Base-by-base conservation (phyloP, 441 rosid genomes). In the Daphne laureola region DNA sequence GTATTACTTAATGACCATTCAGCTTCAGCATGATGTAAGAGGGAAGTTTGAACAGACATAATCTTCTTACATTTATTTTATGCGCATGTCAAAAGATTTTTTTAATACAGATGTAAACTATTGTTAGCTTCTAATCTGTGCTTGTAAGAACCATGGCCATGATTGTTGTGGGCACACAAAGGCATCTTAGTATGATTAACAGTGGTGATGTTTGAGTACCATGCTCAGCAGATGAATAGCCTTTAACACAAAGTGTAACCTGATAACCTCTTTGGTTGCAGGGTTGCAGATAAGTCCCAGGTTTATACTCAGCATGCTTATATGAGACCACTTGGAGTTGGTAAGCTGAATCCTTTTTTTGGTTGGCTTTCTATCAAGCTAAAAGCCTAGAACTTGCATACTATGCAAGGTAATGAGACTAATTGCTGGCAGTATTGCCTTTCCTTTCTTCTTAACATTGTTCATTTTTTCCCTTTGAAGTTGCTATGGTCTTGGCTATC, bases 311-410 rank as follows among this genome's bases (percentile, higher is more conserved):
- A 93, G 53, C 97, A 93, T 83, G 99, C 97, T 54, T 93, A 93
- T 68, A 87, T 90, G 99, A 83, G 99, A 74, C 99, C 99, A 15
- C 97, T 90, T 63, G 96, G 99, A 67, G 95, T 93, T 56, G 93
- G 99, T 78, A 70, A 46, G 81, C 71, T 62, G 69, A 62, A 15
- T 4, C 63, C 60, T 62, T 58, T 7, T 31, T 51, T 58, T 13
- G 8, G 38, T 31, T 31, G 8, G 38, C 7, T 31, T 31, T 9
- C 38, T 9, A 31, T 5, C 4, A 31, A 31, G 38, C 38, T 31
- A 9, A 21, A 21, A 2, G 25, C 25, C 25, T 21, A 21, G 7
- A 31, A 31, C 38, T 31, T 3, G 11, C 38, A 31, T 31, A 31
- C 11, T 31, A 31, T 31, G 1, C 25, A 21, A 31, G 11, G 11